Evolutionary conservation across 495 filamentous ascomycete genomes (phyloP), one percentile per base, ranked within the genome.

Genomic region (Friedmanniomyces endolithicus): DNA sequence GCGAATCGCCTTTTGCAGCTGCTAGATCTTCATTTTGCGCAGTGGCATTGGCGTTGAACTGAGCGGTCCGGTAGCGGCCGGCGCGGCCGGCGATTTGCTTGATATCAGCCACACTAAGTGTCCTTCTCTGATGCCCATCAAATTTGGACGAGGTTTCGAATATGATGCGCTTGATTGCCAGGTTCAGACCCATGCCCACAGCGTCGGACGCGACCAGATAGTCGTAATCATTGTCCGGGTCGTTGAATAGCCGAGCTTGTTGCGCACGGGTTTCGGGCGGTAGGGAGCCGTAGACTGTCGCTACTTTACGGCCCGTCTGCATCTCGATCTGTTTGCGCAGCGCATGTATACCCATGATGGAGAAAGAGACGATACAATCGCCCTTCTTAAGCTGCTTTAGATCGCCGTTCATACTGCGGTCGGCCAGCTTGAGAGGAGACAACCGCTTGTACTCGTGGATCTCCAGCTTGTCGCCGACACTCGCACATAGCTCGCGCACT

Each of bases 51-150:
- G 59, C 33, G 19, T 31, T 34, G 41, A 55, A 39, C 9, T 68
- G 65, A 25, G 88, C 86, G 29, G 85, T 83, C 17, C 80, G 82
- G 71, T 84, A 99, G 31, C 94, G 85, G 24, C 94, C 94, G 19
- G 94, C 94, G 59, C 94, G 82, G 20, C 94, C 94, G 51, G 77
- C 92, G 56, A 99, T 99, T 62, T 99, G 94, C 65, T 94, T 96
- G 49, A 95, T 77, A 55, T 94, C 84, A 0, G 86, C 79, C n/a
- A 85, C 74, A 7, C 71, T 66, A 12, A 97, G 73, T 7, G 69
- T 65, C 20, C 75, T 69, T 25, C 72, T 71, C 11, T 64, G 64
- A 0, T 11, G 35, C 2, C 82, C 81, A 52, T 83, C 72, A 44
- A 73, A 79, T 65, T 95, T 99, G 46, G 74, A 67, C 1, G 77